phyloP scores from a whole-genome alignment of 2,329 filamentous ascomycete genomes.

The Kalaharituber pfeilii region DNA sequence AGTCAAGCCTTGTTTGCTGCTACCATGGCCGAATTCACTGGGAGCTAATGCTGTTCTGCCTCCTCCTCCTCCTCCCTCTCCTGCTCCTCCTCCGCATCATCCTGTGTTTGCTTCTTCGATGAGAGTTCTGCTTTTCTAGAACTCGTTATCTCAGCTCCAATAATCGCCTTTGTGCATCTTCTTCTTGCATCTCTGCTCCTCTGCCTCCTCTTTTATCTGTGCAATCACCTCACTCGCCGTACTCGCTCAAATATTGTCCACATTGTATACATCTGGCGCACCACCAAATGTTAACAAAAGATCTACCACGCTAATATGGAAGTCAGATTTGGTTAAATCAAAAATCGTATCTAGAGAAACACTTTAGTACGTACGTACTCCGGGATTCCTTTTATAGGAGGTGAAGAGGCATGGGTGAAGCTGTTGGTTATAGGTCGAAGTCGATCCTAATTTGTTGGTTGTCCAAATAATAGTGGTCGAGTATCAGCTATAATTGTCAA shows the following conservation, averaged over 20 bases:
- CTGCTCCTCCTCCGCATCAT: slow-evolving; percentile 22
- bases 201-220: slow-evolving; percentile 55
- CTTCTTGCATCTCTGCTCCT: slow-evolving; percentile 68
- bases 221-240: slow-evolving; percentile 68
- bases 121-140: neutral
- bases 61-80: slow-evolving; percentile 8
- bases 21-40: slow-evolving; percentile 3
- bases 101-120: too few species aligned
- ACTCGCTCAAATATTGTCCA: slow-evolving; percentile 80
- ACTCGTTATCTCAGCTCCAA: slow-evolving; percentile 46
- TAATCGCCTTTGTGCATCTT: slow-evolving; percentile 61
- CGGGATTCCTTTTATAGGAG: slow-evolving; percentile 9
- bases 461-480: neutral
- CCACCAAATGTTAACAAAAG: neutral
- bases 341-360: too few species aligned
- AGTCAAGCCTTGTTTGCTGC: too few species aligned
- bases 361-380: neutral
- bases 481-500: too few species aligned
- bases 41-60: slow-evolving; percentile 11
- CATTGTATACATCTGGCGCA: slow-evolving; percentile 66
- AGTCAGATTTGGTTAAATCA: too few species aligned
- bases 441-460: neutral
- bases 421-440: slow-evolving; percentile 3
- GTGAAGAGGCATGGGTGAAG: slow-evolving; percentile 16
- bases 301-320: neutral